Conservation (phyloP, 495 filamentous ascomycete species). For the Penicillium atrosanguineum region DNA sequence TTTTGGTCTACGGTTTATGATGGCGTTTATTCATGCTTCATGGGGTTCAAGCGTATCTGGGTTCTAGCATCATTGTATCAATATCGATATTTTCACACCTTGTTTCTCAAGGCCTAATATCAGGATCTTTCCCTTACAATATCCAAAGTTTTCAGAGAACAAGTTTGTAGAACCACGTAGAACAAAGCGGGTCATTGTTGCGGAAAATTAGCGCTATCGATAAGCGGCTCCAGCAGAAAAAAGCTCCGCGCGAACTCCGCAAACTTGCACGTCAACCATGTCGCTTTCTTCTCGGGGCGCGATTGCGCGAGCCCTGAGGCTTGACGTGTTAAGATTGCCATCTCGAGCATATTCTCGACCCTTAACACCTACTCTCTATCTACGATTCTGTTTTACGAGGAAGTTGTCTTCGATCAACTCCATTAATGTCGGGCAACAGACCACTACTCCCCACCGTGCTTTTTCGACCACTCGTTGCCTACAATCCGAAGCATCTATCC, state of each 20-base stretch:
- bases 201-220: slow-evolving; percentile 17
- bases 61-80: slow-evolving; percentile 9
- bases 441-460: neutral
- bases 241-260: slow-evolving; percentile 21
- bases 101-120: neutral
- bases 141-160: neutral
- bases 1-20: slow-evolving; percentile 13
- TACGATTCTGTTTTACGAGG: neutral
- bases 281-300: slow-evolving; percentile 31
- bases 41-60: slow-evolving; percentile 5
- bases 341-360: neutral
- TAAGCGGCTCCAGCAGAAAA: slow-evolving; percentile 17
- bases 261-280: slow-evolving; percentile 28
- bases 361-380: neutral
- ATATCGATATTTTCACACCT: neutral
- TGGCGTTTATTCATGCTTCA: slow-evolving; percentile 13
- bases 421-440: neutral
- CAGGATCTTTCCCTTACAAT: neutral
- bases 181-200: neutral
- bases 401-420: neutral
- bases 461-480: slow-evolving; percentile 20
- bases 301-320: slow-evolving; percentile 16
- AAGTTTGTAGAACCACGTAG: neutral
- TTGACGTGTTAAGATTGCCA: neutral
- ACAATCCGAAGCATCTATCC: neutral